Evolutionary conservation across 225 moss, liverwort and hornwort genomes (phyloP), one percentile per base, ranked within the genome.

Genomic region (Polytrichum commune): DNA sequence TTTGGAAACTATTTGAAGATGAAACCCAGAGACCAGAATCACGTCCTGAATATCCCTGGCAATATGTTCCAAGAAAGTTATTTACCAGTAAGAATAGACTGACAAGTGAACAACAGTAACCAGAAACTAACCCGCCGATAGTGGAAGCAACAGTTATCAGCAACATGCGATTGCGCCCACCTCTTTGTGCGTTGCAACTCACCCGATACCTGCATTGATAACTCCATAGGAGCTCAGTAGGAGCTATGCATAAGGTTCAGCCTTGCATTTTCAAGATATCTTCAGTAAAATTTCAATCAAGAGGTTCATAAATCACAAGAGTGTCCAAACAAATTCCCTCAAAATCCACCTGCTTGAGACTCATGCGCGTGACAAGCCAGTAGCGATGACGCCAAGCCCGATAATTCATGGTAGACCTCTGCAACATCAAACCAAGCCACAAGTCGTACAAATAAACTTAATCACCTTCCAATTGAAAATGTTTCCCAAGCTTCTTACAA

Each of bases 331-430:
- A 46, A 16, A 16, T 16, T 46, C 46, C 13, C 46, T 46, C 46
- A 46, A 69, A 61, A 54, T 57, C 54, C 76, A 98, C 98, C 93
- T 95, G 98, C 73, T 82, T 68, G 54, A 83, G 79, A 67, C 95
- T 93, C 98, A 98, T 98, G 60, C 82, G 91, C 38, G 93, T 81
- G 46, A 95, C 90, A 64, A 98, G 95, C 98, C 98, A 98, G 84
- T 88, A 93, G 70, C 98, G 98, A 86, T 98, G 98, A 29, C 93
- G 95, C 98, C 98, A 98, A 70, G 95, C 98, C 46, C 98, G 91
- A 65, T 95, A 98, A 79, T 98, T 98, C 98, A 98, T 95, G 24
- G 80, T 81, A 66, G 95, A 98, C 82, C 90, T 91, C 98, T 98
- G 95, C 78, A 87, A 79, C 81, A 89, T 58, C 8, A 58, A 58